A percentile compares a stretch with the other conserved stretches of the same genome.
Evolutionary conservation across 495 filamentous ascomycete genomes (phyloP).

Genomic region (Aspergillus wentii): DNA sequence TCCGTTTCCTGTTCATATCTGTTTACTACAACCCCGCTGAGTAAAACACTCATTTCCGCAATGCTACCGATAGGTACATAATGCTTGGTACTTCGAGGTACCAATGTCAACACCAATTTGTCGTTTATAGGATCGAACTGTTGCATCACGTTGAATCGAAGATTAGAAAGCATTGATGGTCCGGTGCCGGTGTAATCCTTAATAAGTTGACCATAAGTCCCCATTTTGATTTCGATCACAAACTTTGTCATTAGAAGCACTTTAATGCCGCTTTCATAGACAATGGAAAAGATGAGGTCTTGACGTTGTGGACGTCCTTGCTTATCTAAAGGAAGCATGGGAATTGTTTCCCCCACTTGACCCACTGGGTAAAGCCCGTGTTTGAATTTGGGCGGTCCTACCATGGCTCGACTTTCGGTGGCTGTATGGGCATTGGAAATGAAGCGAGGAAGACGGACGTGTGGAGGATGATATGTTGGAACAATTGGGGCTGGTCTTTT

Average conservation of each 20-base stretch:
- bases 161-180: slow-evolving; percentile 15
- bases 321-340: no score
- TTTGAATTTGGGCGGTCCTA: neutral
- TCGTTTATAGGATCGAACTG: neutral
- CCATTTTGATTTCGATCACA: slow-evolving; percentile 2
- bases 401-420: neutral
- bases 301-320: neutral
- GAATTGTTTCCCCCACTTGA: no score
- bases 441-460: neutral
- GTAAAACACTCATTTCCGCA: slow-evolving; percentile 10
- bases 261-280: neutral
- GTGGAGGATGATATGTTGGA: neutral
- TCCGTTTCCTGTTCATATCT: no score
- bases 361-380: neutral
- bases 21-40: slow-evolving; percentile 11
- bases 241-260: no score
- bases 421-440: no score
- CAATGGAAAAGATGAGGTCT: slow-evolving; percentile 5
- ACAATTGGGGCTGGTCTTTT: neutral
- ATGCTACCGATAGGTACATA: neutral
- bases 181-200: slow-evolving; percentile 10
- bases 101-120: slow-evolving; percentile 4
- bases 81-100: slow-evolving; percentile 7
- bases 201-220: neutral
- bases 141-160: slow-evolving; percentile 18